Conservation (phyloP, 2,329 filamentous ascomycete species). For the Cryphonectria radicalis region DNA sequence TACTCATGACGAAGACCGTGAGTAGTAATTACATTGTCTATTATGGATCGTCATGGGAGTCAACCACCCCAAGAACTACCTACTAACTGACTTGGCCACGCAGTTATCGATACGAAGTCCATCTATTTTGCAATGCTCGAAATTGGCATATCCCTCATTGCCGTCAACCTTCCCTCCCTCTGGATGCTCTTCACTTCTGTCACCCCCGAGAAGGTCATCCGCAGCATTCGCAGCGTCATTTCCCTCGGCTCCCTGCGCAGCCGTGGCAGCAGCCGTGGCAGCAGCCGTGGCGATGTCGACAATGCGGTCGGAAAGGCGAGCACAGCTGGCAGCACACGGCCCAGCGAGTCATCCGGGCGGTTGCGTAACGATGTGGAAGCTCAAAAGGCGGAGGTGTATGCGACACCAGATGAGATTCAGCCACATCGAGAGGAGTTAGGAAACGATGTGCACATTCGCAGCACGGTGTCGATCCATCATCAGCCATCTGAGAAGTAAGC, state of each 20-base stretch:
- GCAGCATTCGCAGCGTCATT: conserved; percentile 27
- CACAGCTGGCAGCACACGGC: neutral
- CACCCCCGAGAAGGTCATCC: conserved; percentile 26
- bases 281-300: conserved; percentile 1
- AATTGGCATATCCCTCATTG: conserved; percentile 25
- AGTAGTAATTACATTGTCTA: neutral
- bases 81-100: neutral
- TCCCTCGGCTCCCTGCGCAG: conserved; percentile 25
- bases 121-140: conserved; percentile 25
- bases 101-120: conserved; percentile 19
- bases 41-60: neutral
- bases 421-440: neutral
- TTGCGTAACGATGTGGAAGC: neutral
- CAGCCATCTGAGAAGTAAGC: neutral
- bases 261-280: conserved; percentile 16
- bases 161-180: conserved; percentile 28
- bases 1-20: conserved; percentile 8
- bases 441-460: neutral
- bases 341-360: neutral
- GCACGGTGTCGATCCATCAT: neutral
- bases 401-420: neutral
- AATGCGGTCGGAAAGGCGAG: neutral
- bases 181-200: conserved; percentile 26
- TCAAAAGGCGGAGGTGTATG: neutral
- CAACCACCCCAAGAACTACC: neutral